These are phyloP conservation scores for Pleurotus djamor DNA, from an alignment of 768 basidiomycete species.

Conservation along the genomic window DNA sequence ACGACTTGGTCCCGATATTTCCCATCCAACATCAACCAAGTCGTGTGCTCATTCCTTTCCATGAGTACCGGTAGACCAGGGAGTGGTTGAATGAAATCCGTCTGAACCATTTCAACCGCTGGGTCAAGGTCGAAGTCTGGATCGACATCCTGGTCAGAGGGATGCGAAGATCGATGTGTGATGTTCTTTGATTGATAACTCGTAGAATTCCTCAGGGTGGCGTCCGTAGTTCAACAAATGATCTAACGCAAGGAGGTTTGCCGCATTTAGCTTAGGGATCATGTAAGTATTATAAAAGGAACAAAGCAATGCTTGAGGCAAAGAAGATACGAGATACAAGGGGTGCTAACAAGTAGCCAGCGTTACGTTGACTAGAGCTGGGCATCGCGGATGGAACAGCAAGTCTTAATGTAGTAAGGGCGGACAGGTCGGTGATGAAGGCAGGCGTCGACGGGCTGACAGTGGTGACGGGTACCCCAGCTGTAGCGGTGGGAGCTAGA, in stretches of 20 bases:
- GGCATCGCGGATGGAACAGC: slow-evolving; percentile 4
- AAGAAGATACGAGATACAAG: too few species aligned
- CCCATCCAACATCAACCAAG: neutral
- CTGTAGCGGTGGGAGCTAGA: slow-evolving; percentile 31
- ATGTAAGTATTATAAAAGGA: too few species aligned
- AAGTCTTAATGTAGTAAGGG: slow-evolving; percentile 4
- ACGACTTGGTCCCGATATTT: neutral
- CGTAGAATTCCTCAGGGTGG: too few species aligned
- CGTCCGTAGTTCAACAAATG: too few species aligned
- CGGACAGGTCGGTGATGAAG: neutral
- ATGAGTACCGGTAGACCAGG: neutral
- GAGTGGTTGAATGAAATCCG: neutral
- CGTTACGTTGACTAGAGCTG: neutral
- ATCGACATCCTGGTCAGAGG: too few species aligned
- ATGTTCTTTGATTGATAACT: too few species aligned
- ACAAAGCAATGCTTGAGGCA: too few species aligned
- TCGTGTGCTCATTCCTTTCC: neutral
- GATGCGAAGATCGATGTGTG: too few species aligned
- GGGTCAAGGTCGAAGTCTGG: neutral
- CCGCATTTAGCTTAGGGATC: too few species aligned
- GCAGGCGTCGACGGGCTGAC: slow-evolving; percentile 10
- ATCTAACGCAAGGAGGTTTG: too few species aligned
- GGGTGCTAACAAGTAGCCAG: neutral
- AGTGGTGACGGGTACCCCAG: slow-evolving; percentile 19
- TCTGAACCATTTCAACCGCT: too few species aligned